Conservation (phyloP, 2,329 filamentous ascomycete genomes). For the Fusarium sp. region DNA sequence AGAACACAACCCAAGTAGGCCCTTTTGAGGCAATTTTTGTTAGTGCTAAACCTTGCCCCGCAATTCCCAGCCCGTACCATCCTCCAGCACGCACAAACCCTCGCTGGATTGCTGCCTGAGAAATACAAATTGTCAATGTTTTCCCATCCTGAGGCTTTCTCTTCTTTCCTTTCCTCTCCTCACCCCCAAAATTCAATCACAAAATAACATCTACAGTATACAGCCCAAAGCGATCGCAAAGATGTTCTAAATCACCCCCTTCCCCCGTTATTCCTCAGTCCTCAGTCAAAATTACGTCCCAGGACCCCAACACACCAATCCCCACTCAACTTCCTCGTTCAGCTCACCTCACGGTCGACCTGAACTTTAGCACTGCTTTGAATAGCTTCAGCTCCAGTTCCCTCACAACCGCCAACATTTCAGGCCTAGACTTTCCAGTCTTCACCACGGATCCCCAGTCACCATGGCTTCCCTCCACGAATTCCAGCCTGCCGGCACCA, state of each 20-base stretch:
- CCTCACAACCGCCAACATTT: conserved; percentile 70
- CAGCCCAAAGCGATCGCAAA: conserved; percentile 61
- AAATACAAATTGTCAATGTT: conserved; percentile 59
- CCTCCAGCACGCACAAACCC: conserved; percentile 40
- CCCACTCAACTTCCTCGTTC: conserved; percentile 61
- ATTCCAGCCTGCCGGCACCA: conserved; percentile 72
- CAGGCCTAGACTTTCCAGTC: conserved; percentile 76
- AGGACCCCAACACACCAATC: conserved; percentile 56
- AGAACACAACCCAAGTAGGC: conserved; percentile 1
- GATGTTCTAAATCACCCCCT: conserved; percentile 70
- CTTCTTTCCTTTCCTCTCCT: conserved; percentile 54
- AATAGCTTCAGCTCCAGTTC: conserved; percentile 70
- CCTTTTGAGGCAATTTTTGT: conserved; percentile 3
- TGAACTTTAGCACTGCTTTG: conserved; percentile 76
- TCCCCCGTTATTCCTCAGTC: conserved; percentile 55
- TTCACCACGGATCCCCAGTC: conserved; percentile 86
- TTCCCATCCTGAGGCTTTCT: conserved; percentile 46
- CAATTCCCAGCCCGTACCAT: conserved; percentile 41
- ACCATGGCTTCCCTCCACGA: conserved; percentile 84
- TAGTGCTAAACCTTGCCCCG: conserved; percentile 38
- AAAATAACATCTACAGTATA: conserved; percentile 46
- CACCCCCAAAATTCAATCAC: conserved; percentile 52
- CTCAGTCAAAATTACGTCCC: conserved; percentile 68
- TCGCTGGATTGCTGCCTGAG: conserved; percentile 59
- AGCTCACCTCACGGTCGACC: conserved; percentile 72